Conservation (phyloP, 208 protist species). For the Strigomonas culicis region DNA sequence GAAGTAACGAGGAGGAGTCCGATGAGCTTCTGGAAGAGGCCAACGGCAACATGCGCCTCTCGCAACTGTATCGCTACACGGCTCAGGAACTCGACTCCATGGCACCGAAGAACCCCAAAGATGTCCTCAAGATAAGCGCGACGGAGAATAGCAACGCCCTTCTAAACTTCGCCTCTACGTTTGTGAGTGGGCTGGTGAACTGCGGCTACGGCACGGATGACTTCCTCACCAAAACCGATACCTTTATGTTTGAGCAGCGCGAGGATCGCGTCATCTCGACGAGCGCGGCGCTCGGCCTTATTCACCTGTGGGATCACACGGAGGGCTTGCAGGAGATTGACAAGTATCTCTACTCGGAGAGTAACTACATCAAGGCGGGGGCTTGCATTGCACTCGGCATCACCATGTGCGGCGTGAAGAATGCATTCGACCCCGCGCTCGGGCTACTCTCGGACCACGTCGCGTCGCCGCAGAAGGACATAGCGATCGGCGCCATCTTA, state of each 20-base stretch:
- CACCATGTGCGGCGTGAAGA: slow-evolving; percentile 83
- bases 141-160: slow-evolving; percentile 58
- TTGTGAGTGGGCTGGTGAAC: slow-evolving; percentile 96
- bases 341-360: slow-evolving; percentile 94
- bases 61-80: slow-evolving; percentile 93
- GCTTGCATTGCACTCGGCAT: slow-evolving; percentile 94
- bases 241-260: slow-evolving; percentile 96
- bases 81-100: slow-evolving; percentile 95
- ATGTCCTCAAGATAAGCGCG: slow-evolving; percentile 96
- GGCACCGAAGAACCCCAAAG: slow-evolving; percentile 96
- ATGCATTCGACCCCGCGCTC: slow-evolving; percentile 93
- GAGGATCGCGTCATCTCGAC: slow-evolving; percentile 96
- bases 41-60: slow-evolving; percentile 96
- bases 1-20: slow-evolving; percentile 77
- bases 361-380: slow-evolving; percentile 96
- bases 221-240: slow-evolving; percentile 90
- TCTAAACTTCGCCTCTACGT: slow-evolving; percentile 96
- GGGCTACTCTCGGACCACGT: slow-evolving; percentile 90
- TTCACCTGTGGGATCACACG: slow-evolving; percentile 98
- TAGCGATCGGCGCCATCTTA: slow-evolving; percentile 90
- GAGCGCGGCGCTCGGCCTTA: slow-evolving; percentile 95
- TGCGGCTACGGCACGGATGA: slow-evolving; percentile 97
- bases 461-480: slow-evolving; percentile 50
- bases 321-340: slow-evolving; percentile 95
- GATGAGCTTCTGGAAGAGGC: slow-evolving; percentile 75